These are phyloP conservation scores for Alloteropsis semialata DNA, from an alignment of 176 grass and related monocot genomes.

Conservation along the genomic window DNA sequence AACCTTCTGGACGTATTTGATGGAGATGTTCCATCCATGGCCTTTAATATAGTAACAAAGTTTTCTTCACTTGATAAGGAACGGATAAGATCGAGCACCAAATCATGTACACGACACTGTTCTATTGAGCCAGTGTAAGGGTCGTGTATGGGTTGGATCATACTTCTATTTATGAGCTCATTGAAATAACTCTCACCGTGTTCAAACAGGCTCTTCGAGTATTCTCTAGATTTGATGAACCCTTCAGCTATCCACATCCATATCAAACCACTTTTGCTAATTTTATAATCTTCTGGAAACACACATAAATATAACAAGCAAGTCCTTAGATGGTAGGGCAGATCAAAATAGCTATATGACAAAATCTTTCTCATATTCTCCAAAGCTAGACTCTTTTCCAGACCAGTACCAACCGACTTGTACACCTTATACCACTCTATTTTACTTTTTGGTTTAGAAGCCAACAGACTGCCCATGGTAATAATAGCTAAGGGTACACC, in stretches of 20 bases:
- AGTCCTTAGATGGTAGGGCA: neutral
- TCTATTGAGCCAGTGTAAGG: fast-evolving
- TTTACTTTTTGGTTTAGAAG: neutral
- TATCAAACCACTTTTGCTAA: no score
- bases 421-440: neutral
- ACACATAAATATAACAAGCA: no score
- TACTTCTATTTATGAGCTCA: no score
- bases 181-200: no score
- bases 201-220: no score
- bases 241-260: no score
- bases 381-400: neutral
- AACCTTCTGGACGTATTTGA: neutral
- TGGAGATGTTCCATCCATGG: no score
- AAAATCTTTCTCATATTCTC: slow-evolving; percentile 14
- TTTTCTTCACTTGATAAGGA: neutral
- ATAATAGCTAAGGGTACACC: slow-evolving; percentile 13
- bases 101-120: neutral
- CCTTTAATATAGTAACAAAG: neutral
- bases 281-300: no score
- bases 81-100: neutral
- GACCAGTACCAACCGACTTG: neutral
- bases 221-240: no score
- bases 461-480: neutral
- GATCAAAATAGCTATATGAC: neutral
- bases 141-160: neutral